Percentiles rank a stretch among this genome's conserved stretches.
phyloP scores from a whole-genome alignment of 2,329 filamentous ascomycete species.

The Venturia oleaginea region DNA sequence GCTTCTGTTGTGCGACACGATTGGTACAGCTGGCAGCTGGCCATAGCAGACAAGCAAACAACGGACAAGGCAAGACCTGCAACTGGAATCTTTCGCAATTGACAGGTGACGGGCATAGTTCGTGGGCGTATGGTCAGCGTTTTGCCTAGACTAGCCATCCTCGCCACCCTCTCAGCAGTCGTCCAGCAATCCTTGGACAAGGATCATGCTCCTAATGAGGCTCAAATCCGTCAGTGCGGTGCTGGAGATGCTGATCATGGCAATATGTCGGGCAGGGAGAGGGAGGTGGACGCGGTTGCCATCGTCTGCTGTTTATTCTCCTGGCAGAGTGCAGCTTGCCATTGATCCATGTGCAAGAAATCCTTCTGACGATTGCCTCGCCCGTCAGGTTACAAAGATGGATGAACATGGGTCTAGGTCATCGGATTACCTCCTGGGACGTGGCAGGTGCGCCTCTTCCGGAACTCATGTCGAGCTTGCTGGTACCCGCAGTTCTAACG shows the following conservation, averaged over 20 bases:
- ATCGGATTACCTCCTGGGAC: neutral
- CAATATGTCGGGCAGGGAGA: neutral
- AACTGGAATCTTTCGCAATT: neutral
- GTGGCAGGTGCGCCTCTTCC: neutral
- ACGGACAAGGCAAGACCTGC: neutral
- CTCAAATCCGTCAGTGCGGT: neutral
- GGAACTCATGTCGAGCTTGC: neutral
- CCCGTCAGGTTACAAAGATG: no score
- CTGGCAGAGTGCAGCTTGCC: no score
- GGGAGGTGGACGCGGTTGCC: neutral
- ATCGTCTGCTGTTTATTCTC: neutral
- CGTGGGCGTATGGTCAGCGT: neutral
- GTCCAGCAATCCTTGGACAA: neutral
- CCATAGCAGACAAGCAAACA: neutral
- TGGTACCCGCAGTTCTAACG: neutral
- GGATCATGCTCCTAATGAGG: neutral
- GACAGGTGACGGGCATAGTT: neutral
- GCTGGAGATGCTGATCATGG: neutral
- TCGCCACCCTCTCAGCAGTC: neutral
- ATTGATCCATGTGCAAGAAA: no score
- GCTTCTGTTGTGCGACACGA: neutral
- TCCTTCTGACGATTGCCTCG: no score
- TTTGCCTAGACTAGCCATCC: neutral
- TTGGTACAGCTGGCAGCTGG: neutral
- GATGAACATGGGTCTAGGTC: neutral